Evolutionary conservation across 176 grass and related monocot genomes (phyloP).

Genomic region (Poa pratensis): DNA sequence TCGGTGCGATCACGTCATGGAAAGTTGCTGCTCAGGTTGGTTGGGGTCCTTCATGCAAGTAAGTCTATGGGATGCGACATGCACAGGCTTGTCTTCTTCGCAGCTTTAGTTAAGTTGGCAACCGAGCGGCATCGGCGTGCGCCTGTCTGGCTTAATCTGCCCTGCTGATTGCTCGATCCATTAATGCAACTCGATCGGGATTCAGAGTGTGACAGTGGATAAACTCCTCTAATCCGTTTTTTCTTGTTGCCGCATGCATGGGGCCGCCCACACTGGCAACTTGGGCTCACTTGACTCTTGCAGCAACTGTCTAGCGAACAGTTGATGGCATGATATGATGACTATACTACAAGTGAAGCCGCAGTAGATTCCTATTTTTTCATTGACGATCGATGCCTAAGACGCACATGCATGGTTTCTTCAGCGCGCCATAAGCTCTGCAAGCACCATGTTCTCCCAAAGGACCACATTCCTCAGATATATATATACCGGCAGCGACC

Average conservation of each 20-base stretch:
- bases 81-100: conserved; percentile 34
- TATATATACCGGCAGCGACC: not conserved
- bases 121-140: too few relatives aligned
- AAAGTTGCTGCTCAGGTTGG: conserved; percentile 26
- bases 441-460: not conserved
- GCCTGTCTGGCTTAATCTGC: not conserved
- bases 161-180: not conserved
- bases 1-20: conserved; percentile 51
- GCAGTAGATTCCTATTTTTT: not conserved
- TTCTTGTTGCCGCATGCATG: not conserved
- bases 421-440: conserved; percentile 12
- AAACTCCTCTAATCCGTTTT: not conserved
- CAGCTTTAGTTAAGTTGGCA: not conserved
- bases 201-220: not conserved
- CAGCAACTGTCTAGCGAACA: not conserved
- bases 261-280: not conserved
- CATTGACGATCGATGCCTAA: not conserved
- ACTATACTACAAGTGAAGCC: not conserved
- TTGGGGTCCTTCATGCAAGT: not conserved
- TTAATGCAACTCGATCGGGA: not conserved
- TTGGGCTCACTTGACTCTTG: not conserved
- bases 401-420: conserved; percentile 27
- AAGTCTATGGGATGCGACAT: conserved; percentile 29
- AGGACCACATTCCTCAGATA: conserved; percentile 14
- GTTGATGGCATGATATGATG: not conserved